These are phyloP conservation scores for Acacia pycnantha DNA, from an alignment of 331 rosid species.

Conservation along the genomic window DNA sequence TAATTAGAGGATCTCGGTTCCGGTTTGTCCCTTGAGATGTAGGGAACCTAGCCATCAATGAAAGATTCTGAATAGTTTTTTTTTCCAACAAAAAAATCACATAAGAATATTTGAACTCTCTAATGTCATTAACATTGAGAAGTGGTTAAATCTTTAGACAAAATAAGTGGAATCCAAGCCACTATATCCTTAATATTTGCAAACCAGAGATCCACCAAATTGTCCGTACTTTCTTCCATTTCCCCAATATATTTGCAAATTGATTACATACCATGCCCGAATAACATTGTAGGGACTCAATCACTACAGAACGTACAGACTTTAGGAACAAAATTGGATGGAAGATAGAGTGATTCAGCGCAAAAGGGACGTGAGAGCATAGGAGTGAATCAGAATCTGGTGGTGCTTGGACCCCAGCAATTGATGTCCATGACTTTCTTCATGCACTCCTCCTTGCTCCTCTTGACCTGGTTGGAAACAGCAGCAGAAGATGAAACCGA, in stretches of 20 bases:
- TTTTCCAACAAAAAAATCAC: no score
- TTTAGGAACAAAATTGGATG: not conserved
- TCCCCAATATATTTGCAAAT: not conserved
- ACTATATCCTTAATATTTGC: not conserved
- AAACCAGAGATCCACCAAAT: not conserved
- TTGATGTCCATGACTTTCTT: constrained; percentile 61
- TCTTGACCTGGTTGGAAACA: constrained; percentile 35
- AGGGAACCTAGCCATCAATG: no score
- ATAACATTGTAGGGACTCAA: not conserved
- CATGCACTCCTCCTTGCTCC: constrained; percentile 53
- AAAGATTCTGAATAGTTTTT: no score
- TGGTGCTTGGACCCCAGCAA: constrained; percentile 76
- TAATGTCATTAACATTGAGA: no score
- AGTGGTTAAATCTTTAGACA: no score
- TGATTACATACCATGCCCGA: not conserved
- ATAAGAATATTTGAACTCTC: no score
- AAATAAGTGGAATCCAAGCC: not conserved
- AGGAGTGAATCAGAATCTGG: constrained; percentile 37
- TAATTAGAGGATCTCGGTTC: no score
- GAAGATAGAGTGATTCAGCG: not conserved
- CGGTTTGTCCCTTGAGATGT: no score
- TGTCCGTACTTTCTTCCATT: not conserved
- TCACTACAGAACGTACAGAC: no score
- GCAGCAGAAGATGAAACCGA: constrained; percentile 45
- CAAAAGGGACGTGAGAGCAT: not conserved